phyloP scores from a whole-genome alignment of 1,284 basidiomycete species.

The Malassezia pachydermatis region DNA sequence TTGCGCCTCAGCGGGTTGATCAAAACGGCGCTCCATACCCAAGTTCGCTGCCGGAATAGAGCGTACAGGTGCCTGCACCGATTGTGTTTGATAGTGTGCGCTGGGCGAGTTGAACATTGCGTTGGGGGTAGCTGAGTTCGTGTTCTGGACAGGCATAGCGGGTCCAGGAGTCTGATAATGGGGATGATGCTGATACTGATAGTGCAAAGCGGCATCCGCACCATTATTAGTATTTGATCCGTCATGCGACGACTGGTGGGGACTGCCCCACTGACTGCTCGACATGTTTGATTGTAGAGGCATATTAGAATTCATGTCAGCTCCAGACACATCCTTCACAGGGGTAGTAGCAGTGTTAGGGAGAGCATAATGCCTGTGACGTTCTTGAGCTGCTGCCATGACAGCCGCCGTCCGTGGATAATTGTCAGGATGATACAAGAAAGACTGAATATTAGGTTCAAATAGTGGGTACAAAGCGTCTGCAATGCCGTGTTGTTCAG shows the following conservation, averaged over 20 bases:
- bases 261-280: slow-evolving; percentile 7
- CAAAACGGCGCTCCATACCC: slow-evolving; percentile 12
- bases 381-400: slow-evolving; percentile 46
- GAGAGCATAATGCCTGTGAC: slow-evolving; percentile 26
- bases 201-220: slow-evolving; percentile 2
- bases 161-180: slow-evolving; percentile 15
- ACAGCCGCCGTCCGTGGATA: slow-evolving; percentile 45
- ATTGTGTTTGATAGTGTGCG: not conserved
- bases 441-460: slow-evolving; percentile 47
- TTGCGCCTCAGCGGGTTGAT: slow-evolving; percentile 1
- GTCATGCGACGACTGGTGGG: slow-evolving; percentile 3
- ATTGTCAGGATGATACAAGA: slow-evolving; percentile 48
- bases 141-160: not conserved
- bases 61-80: slow-evolving; percentile 5
- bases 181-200: slow-evolving; percentile 13
- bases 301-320: slow-evolving; percentile 3
- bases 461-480: slow-evolving; percentile 47
- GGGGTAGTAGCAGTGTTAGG: not conserved
- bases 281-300: slow-evolving; percentile 5
- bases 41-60: not conserved
- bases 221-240: not conserved
- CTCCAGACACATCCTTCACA: slow-evolving; percentile 11
- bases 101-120: no score
- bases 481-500: slow-evolving; percentile 44
- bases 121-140: not conserved